Conservation (phyloP, 2,329 filamentous ascomycete species). For the Rugonectria rugulosa region DNA sequence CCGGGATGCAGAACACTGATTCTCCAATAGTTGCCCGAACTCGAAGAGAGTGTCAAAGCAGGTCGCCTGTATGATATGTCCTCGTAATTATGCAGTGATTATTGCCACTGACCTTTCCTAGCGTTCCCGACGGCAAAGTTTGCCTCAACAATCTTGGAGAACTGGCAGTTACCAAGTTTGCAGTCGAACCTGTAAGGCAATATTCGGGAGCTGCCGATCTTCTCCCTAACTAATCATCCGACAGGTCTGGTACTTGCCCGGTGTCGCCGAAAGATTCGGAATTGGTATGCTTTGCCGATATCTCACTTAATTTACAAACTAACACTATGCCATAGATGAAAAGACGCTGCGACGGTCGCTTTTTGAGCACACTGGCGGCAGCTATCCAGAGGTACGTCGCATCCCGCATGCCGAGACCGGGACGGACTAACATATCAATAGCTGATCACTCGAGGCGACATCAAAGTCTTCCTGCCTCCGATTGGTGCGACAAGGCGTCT, state of each 20-base stretch:
- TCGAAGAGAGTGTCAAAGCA: constrained; percentile 84
- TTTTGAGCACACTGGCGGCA: constrained; percentile 95
- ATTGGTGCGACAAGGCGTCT: constrained; percentile 66
- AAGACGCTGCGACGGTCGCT: constrained; percentile 83
- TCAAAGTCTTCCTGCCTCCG: constrained; percentile 94
- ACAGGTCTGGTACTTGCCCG: constrained; percentile 80
- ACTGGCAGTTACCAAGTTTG: constrained; percentile 93
- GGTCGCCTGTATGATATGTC: constrained; percentile 68
- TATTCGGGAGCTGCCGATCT: neutral
- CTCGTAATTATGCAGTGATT: too few species aligned
- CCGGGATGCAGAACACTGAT: constrained; percentile 12
- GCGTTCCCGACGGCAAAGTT: constrained; percentile 82
- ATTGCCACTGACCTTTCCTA: constrained; percentile 36
- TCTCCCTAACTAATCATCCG: constrained; percentile 1
- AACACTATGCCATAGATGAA: constrained; percentile 67
- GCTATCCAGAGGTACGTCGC: constrained; percentile 78
- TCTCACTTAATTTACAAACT: constrained; percentile 24
- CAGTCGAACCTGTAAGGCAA: constrained; percentile 82
- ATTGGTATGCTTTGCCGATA: constrained; percentile 65
- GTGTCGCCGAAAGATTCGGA: constrained; percentile 90
- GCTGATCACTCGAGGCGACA: constrained; percentile 91
- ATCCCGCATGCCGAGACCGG: neutral
- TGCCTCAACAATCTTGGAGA: constrained; percentile 88
- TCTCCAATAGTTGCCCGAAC: constrained; percentile 73
- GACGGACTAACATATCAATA: constrained; percentile 41